Percentiles rank a stretch among this genome's conserved stretches.
These are phyloP conservation scores for Leptomonas seymouri DNA, from an alignment of 208 protist species.

Conservation along the genomic window DNA sequence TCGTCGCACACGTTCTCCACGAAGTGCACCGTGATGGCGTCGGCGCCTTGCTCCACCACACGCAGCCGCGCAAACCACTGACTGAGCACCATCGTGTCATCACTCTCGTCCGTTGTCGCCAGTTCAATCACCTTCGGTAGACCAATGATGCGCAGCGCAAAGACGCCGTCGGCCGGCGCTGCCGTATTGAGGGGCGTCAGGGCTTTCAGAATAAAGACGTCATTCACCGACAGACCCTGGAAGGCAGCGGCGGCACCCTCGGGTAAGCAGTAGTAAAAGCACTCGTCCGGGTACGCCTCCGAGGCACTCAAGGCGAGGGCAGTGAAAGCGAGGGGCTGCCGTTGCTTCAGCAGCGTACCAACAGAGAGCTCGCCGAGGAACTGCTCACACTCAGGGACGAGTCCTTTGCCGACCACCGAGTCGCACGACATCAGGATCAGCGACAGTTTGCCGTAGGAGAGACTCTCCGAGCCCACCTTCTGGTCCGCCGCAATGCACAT, in stretches of 20 bases:
- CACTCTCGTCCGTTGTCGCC: constrained; percentile 46
- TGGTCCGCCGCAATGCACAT: constrained; percentile 76
- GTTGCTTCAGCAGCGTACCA: constrained; percentile 45
- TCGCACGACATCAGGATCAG: constrained; percentile 68
- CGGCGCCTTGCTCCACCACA: constrained; percentile 49
- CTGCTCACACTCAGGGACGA: constrained; percentile 38
- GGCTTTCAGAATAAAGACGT: constrained; percentile 51
- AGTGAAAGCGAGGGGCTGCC: constrained; percentile 62
- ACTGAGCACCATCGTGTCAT: constrained; percentile 61
- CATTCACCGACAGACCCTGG: constrained; percentile 32
- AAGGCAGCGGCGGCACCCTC: constrained; percentile 30
- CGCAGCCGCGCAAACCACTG: constrained; percentile 63
- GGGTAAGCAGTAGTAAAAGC: constrained; percentile 53
- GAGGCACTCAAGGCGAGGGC: constrained; percentile 68
- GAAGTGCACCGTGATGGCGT: constrained; percentile 54
- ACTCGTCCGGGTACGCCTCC: constrained; percentile 54
- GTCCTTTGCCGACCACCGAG: constrained; percentile 28
- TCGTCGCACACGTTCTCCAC: constrained; percentile 57
- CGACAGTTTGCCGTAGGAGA: constrained; percentile 76
- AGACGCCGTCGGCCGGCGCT: constrained; percentile 29
- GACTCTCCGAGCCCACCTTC: constrained; percentile 65
- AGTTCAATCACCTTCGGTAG: constrained; percentile 77
- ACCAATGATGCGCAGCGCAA: constrained; percentile 53
- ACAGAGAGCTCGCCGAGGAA: constrained; percentile 40
- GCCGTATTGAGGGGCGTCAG: constrained; percentile 48